Evolutionary conservation across 495 filamentous ascomycete genomes (phyloP), one percentile per base, ranked within the genome.

Genomic region (Neurospora pannonica): DNA sequence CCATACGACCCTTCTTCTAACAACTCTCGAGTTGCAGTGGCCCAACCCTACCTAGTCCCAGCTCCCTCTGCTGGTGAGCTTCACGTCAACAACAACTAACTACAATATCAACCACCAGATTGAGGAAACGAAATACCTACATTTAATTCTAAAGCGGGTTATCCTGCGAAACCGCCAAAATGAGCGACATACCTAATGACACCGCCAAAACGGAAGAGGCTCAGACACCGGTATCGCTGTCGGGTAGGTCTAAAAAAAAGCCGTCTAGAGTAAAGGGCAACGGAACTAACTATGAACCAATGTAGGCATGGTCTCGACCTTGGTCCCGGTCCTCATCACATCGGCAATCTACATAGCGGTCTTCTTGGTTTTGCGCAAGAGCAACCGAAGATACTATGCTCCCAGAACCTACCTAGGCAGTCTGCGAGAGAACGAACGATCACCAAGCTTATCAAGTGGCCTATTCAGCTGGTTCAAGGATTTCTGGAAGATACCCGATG

Each of bases 391-490:
- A 67, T 91, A 88, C 82, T 99, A 99, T 85, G 90, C 92, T 70
- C 96, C 96, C 4, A 88, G 95, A 82, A 95, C 94, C 31, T 97
- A 95, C 81, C 83, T 99, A 42, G 92, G 93, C 38, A 91, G 86
- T 73, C 80, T 97, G 76, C 87, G 87, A 46, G 84, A 92, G 60
- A 86, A 90, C 77, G 88, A 94, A 79, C 91, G 92, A 71, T 87
- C 92, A 70, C 90, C 92, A 31, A 79, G 84, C 21, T 85, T 93
- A 1, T 90, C 93, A 43, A 90, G 84, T 73, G 93, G 93, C 73
- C 77, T 91, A 9, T 88, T 92, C 78, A 90, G 91, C 78, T 97
- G 94, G 94, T 80, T 97, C 76, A 83, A 82, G 5, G 82, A 88
- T 38, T 96, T 95, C 85, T 92, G 89, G 87, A 88, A 89, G 82